phyloP scores from a whole-genome alignment of 768 basidiomycete genomes.

The Harrya chromipes region DNA sequence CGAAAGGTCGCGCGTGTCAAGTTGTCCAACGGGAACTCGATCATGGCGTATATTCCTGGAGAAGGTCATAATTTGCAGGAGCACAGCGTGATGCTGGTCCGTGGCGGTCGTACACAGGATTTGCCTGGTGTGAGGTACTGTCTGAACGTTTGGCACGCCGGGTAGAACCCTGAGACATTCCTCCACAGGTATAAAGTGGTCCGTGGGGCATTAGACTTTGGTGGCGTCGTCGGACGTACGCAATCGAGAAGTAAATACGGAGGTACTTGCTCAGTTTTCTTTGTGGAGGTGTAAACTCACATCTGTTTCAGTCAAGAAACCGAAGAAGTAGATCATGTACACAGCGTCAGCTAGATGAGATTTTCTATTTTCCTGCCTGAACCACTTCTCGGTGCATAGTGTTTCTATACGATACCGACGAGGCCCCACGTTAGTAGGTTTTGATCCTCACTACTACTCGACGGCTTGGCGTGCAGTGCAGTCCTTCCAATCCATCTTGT shows the following conservation, averaged over 20 bases:
- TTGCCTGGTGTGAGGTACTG: constrained; percentile 92
- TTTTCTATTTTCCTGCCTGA: no score
- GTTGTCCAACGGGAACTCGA: constrained; percentile 80
- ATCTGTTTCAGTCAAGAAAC: constrained; percentile 70
- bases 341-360: not conserved
- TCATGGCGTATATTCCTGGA: constrained; percentile 94
- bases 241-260: constrained; percentile 90
- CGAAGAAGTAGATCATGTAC: constrained; percentile 58
- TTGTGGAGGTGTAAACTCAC: constrained; percentile 2
- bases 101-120: constrained; percentile 96
- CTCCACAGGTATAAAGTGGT: constrained; percentile 85
- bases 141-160: not conserved
- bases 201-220: constrained; percentile 88
- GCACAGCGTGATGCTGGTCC: constrained; percentile 91
- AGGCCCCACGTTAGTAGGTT: no score
- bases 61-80: constrained; percentile 99
- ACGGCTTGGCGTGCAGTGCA: no score
- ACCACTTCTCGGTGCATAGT: no score
- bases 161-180: constrained; percentile 1
- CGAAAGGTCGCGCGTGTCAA: constrained; percentile 96
- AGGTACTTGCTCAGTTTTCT: constrained; percentile 46
- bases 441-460: no score
- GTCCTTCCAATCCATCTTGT: no score
- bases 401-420: no score
- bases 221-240: constrained; percentile 81